These are phyloP conservation scores for Dorcoceras hygrometricum DNA, from an alignment of 257 asterid genomes.

Conservation along the genomic window DNA sequence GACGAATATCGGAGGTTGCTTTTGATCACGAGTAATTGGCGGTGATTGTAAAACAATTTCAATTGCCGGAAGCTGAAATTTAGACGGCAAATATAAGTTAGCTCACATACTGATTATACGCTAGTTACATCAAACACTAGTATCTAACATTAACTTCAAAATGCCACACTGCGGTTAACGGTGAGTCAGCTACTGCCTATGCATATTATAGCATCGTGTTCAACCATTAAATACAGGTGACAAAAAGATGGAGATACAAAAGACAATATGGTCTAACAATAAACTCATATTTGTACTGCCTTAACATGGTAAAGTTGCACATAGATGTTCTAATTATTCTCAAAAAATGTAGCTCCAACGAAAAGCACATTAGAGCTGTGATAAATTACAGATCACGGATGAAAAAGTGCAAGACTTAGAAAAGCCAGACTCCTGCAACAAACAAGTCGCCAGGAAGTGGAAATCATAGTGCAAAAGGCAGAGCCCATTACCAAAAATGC, in stretches of 20 bases:
- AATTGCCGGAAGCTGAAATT: constrained; percentile 90
- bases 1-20: constrained; percentile 69
- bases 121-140: constrained; percentile 12
- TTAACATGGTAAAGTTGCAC: background rate
- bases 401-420: constrained; percentile 9
- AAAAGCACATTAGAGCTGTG: background rate
- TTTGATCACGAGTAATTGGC: constrained; percentile 49
- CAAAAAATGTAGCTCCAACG: background rate
- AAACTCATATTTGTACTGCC: background rate
- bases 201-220: background rate
- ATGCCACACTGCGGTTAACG: background rate
- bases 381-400: background rate
- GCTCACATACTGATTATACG: constrained; percentile 11
- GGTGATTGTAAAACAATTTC: constrained; percentile 71
- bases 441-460: background rate
- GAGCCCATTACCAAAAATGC: constrained; percentile 77
- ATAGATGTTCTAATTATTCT: background rate
- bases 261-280: background rate
- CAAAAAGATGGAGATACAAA: constrained; percentile 2
- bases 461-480: constrained; percentile 13
- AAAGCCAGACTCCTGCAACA: constrained; percentile 1
- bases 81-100: constrained; percentile 26
- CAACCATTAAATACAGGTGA: background rate
- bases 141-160: constrained; percentile 11
- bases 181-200: background rate